phyloP scores from a whole-genome alignment of 148 eudicot genomes.

The Persicaria maculosa region DNA sequence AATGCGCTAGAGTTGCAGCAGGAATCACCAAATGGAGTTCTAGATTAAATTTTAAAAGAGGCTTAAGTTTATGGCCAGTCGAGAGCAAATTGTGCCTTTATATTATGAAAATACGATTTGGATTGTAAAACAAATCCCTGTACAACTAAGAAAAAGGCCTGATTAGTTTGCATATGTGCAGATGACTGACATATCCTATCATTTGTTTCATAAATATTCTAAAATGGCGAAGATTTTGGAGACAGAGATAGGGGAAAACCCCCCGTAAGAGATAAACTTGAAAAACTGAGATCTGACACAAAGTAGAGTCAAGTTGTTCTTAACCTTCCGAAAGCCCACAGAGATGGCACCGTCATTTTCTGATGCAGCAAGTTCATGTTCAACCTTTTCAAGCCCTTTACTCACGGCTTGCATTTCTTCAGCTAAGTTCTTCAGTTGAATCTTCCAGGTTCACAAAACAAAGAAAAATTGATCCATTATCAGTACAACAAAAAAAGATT shows the following conservation, averaged over 20 bases:
- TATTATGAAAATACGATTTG: background rate
- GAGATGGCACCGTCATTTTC: slow-evolving; percentile 89
- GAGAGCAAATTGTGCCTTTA: background rate
- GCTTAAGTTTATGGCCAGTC: background rate
- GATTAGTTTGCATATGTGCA: background rate
- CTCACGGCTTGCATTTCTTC: slow-evolving; percentile 99
- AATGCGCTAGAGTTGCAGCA: background rate
- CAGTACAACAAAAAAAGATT: background rate
- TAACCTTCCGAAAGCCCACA: slow-evolving; percentile 79
- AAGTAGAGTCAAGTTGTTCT: slow-evolving; percentile 2
- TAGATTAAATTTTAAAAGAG: background rate
- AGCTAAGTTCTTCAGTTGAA: slow-evolving; percentile 90
- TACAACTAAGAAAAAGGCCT: background rate
- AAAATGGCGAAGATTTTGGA: background rate
- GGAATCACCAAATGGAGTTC: too few relatives aligned
- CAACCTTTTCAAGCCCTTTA: slow-evolving; percentile 99
- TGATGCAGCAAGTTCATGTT: slow-evolving; percentile 91
- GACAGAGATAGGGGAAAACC: background rate
- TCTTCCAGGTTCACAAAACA: slow-evolving; percentile 26
- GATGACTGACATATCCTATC: background rate
- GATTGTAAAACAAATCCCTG: background rate
- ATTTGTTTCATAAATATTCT: background rate
- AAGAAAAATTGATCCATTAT: background rate
- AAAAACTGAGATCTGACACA: background rate
- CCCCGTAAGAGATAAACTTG: background rate